Evolutionary conservation across 805 yeast species (phyloP).

Genomic region (Nadsonia fulvescens): DNA sequence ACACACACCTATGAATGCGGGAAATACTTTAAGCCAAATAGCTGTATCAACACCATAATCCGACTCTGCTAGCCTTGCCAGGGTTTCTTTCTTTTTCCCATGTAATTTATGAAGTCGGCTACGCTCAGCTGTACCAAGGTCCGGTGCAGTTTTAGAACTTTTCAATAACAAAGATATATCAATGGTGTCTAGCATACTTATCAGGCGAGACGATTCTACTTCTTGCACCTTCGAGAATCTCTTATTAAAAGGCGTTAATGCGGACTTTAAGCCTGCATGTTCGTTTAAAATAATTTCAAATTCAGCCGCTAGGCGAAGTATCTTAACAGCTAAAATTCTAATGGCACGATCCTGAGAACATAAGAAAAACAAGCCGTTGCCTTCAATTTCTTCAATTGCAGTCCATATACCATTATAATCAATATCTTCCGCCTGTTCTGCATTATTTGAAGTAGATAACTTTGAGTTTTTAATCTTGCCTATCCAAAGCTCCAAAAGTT

Average conservation of each 20-base stretch:
- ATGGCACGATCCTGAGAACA: conserved; percentile 72
- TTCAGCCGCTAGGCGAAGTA: conserved; percentile 61
- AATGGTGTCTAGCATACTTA: conserved; percentile 54
- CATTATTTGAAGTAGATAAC: conserved; percentile 7
- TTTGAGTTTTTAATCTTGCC: conserved; percentile 9
- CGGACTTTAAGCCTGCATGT: conserved; percentile 5
- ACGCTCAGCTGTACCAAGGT: conserved; percentile 54
- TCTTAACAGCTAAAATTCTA: conserved; percentile 57
- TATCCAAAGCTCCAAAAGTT: conserved; percentile 68
- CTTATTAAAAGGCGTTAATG: conserved; percentile 9
- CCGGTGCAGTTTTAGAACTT: conserved; percentile 26
- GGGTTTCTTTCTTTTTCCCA: conserved; percentile 40
- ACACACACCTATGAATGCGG: conserved; percentile 49
- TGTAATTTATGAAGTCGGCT: conserved; percentile 47
- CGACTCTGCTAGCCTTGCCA: conserved; percentile 71
- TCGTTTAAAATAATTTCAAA: conserved; percentile 69
- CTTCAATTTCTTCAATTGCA: conserved; percentile 86
- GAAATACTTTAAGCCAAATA: conserved; percentile 83
- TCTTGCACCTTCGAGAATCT: conserved; percentile 8
- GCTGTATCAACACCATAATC: conserved; percentile 93
- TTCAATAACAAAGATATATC: conserved; percentile 50
- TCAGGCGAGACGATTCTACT: conserved; percentile 18
- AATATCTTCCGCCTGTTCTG: conserved; percentile 13
- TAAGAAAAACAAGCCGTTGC: conserved; percentile 80
- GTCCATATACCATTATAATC: conserved; percentile 49